Conservation (phyloP, 208 protist genomes). For the Trichomonas gallinae region DNA sequence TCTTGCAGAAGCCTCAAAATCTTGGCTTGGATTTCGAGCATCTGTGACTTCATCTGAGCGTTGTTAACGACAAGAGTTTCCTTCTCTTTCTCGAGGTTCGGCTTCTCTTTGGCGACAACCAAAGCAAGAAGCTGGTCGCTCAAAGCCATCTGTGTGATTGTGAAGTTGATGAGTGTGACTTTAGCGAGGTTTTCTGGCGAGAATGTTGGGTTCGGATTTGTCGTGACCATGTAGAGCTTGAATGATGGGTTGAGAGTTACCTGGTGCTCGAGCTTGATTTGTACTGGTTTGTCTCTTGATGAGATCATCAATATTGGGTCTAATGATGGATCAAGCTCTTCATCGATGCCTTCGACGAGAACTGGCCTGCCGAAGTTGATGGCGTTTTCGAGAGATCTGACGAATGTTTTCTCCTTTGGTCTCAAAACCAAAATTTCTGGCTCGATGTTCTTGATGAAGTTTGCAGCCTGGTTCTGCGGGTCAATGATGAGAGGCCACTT, state of each 20-base stretch:
- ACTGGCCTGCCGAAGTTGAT: slow-evolving; percentile 62
- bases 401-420: slow-evolving; percentile 1
- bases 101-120: slow-evolving; percentile 82
- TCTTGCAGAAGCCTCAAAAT: slow-evolving; percentile 82
- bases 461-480: slow-evolving; percentile 44
- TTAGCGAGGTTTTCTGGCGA: slow-evolving; percentile 70
- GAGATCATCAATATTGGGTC: slow-evolving; percentile 83
- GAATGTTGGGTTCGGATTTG: slow-evolving; percentile 85
- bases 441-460: slow-evolving; percentile 38
- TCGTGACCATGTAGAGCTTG: slow-evolving; percentile 90
- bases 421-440: not conserved
- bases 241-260: slow-evolving; percentile 83
- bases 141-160: slow-evolving; percentile 81
- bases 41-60: slow-evolving; percentile 74
- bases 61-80: slow-evolving; percentile 31
- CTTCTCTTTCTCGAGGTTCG: slow-evolving; percentile 81
- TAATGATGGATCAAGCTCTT: slow-evolving; percentile 85
- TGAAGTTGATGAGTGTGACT: slow-evolving; percentile 94
- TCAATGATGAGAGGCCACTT: slow-evolving; percentile 50
- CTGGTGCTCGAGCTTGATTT: slow-evolving; percentile 52
- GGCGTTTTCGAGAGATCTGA: slow-evolving; percentile 43
- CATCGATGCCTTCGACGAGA: slow-evolving; percentile 79
- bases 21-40: slow-evolving; percentile 78
- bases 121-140: slow-evolving; percentile 89
- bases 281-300: slow-evolving; percentile 44